phyloP scores from a whole-genome alignment of 2,329 filamentous ascomycete genomes.

The Tympanopsis confertula region DNA sequence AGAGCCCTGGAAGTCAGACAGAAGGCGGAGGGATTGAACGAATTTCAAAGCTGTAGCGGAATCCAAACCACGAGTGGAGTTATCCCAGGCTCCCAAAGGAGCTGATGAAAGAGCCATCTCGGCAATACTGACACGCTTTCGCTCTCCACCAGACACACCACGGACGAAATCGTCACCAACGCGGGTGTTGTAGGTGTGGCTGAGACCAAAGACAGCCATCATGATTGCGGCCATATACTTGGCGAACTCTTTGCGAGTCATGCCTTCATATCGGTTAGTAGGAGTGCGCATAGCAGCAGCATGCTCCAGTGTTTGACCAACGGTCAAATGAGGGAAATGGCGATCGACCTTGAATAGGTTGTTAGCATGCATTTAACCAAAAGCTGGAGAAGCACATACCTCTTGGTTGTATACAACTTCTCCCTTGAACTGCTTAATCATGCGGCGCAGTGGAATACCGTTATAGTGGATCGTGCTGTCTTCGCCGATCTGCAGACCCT shows the following conservation, averaged over 20 bases:
- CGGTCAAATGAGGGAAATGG: slow-evolving; percentile 68
- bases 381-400: slow-evolving; percentile 15
- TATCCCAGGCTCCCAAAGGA: slow-evolving; percentile 24
- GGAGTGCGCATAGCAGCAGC: slow-evolving; percentile 60
- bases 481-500: slow-evolving; percentile 40
- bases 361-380: slow-evolving; percentile 2
- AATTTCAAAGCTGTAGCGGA: slow-evolving; percentile 65
- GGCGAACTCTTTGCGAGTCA: slow-evolving; percentile 47
- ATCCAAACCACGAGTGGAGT: slow-evolving; percentile 56
- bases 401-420: slow-evolving; percentile 69
- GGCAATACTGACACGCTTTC: slow-evolving; percentile 72
- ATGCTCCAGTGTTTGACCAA: slow-evolving; percentile 64
- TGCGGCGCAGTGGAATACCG: slow-evolving; percentile 38
- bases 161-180: slow-evolving; percentile 66
- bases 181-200: slow-evolving; percentile 61
- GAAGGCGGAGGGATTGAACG: slow-evolving; percentile 51
- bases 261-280: slow-evolving; percentile 48
- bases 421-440: slow-evolving; percentile 49
- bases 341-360: slow-evolving; percentile 39
- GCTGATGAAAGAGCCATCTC: slow-evolving; percentile 61
- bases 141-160: slow-evolving; percentile 60
- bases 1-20: slow-evolving; percentile 50
- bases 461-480: slow-evolving; percentile 48
- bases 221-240: slow-evolving; percentile 54
- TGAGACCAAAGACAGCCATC: slow-evolving; percentile 61